Evolutionary conservation across 2,329 filamentous ascomycete species (phyloP), one percentile per base, ranked within the genome.

Genomic region (Venturiaceae sp.): DNA sequence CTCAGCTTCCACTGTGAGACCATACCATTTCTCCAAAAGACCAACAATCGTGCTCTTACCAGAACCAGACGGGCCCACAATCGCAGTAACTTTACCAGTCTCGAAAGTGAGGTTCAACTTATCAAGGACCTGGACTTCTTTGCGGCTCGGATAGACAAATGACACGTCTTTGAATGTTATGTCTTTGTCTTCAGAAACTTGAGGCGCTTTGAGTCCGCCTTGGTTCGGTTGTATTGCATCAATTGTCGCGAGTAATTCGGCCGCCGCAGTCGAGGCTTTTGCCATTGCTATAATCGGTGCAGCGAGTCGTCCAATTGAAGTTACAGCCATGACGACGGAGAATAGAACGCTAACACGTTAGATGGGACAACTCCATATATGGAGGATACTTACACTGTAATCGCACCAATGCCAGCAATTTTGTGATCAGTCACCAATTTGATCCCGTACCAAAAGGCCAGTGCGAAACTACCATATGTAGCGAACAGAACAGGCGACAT

Each of bases 11-110:
- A 7, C n/a, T 8, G 11, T 8, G n/a, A 86, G 74, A 2, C 83
- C 81, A 66, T 90, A 90, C 85, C 86, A 90, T 33, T 86, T 76
- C 66, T 90, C 83, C 3, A 90, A 74, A 2, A 91, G 72, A 0
- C 84, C 85, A 0, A 90, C 82, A 28, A 90, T 83, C 0, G 87
- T 91, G 55, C 83, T 87, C 68, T 91, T 92, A 0, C 88, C 87
- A 4, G 81, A 84, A 0, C 87, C 87, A 2, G 84, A 88, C 0
- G 85, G 81, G 0, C 87, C 87, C 21, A 91, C 87, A 19, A 91
- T 85, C 2, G 87, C 87, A 0, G 86, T 89, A 2, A 85, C 80
- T 65, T 87, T 86, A 21, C 85, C 84, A 7, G 81, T 77, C 60
- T 81, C 75, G 58, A 90, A 81, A 0, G 69, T 74, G 8, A 88